Percentiles rank a stretch among this genome's conserved stretches.
phyloP scores from a whole-genome alignment of 163 green algal species.

The Prototheca wickerhamii region DNA sequence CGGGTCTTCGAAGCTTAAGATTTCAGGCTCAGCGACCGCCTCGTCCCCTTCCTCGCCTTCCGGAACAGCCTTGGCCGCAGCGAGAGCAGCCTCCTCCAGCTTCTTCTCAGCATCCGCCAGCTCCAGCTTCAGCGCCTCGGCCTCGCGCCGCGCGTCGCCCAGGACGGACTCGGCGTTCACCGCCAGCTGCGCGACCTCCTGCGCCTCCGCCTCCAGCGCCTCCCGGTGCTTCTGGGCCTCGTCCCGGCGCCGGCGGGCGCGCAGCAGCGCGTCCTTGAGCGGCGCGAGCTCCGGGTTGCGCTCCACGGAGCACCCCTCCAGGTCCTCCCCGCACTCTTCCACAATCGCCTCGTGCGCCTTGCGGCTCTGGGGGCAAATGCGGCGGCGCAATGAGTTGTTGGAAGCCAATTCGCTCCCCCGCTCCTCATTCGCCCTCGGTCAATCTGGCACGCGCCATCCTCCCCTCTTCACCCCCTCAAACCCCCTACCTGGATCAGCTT shows the following conservation, averaged over 20 bases:
- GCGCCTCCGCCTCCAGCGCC: conserved; percentile 39
- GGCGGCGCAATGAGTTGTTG: background rate
- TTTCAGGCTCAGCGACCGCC: background rate
- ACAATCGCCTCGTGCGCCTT: background rate
- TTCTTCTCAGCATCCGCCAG: conserved; percentile 12
- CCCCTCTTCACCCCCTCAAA: too few relatives aligned
- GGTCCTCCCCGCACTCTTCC: background rate
- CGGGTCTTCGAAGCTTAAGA: too few relatives aligned
- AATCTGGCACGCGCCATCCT: too few relatives aligned
- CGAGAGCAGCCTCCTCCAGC: conserved; percentile 5
- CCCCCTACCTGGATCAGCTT: too few relatives aligned
- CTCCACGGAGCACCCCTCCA: conserved; percentile 10
- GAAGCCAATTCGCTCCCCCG: too few relatives aligned
- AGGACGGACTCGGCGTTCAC: conserved; percentile 35
- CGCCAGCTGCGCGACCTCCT: conserved; percentile 45
- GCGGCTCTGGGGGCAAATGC: background rate
- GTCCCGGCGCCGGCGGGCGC: conserved; percentile 21
- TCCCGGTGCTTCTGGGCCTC: conserved; percentile 30
- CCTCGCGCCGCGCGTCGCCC: conserved; percentile 10
- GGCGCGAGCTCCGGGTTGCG: conserved; percentile 43
- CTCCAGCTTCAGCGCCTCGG: conserved; percentile 11
- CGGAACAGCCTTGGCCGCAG: background rate
- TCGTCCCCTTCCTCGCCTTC: background rate
- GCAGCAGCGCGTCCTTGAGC: conserved; percentile 44
- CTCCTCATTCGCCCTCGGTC: too few relatives aligned